A percentile compares a stretch with the other conserved stretches of the same genome.
These are phyloP conservation scores for Cordyceps militaris DNA, from an alignment of 2,329 filamentous ascomycete species.

Conservation along the genomic window DNA sequence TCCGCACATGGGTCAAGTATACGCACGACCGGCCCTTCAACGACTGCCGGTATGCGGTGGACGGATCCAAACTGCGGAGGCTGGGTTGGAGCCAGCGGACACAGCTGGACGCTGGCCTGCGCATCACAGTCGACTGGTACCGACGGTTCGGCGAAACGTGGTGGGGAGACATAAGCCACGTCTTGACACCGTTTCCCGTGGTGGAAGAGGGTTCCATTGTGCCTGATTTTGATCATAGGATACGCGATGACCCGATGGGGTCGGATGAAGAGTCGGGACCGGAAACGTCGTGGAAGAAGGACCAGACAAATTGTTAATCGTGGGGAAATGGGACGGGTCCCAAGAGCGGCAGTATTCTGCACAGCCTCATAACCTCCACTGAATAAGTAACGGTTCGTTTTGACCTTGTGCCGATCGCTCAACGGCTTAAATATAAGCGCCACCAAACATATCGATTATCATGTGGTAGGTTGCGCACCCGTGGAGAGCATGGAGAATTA, in stretches of 20 bases:
- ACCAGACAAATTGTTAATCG: neutral
- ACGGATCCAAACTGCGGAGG: constrained; percentile 58
- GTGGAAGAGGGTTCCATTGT: constrained; percentile 50
- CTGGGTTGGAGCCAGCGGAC: constrained; percentile 66
- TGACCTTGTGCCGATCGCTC: too few species aligned
- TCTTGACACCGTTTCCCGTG: constrained; percentile 60
- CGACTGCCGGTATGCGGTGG: constrained; percentile 65
- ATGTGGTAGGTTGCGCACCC: too few species aligned
- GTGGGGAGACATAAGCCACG: constrained; percentile 66
- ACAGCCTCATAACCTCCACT: too few species aligned
- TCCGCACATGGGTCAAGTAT: constrained; percentile 62
- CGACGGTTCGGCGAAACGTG: constrained; percentile 56
- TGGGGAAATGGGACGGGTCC: neutral
- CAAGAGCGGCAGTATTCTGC: neutral
- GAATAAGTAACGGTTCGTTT: too few species aligned
- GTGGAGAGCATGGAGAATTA: too few species aligned
- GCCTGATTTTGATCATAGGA: constrained; percentile 36
- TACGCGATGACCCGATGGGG: constrained; percentile 27
- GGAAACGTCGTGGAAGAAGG: neutral
- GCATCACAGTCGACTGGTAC: constrained; percentile 64
- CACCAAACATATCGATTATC: too few species aligned
- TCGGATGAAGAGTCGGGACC: neutral
- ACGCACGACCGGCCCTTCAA: constrained; percentile 75
- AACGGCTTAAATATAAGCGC: too few species aligned
- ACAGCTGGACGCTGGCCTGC: constrained; percentile 55